Percentiles rank a stretch among this genome's conserved stretches.
These are phyloP conservation scores for Acanthamoeba lenticulata DNA, from an alignment of 208 protist species.

Conservation along the genomic window DNA sequence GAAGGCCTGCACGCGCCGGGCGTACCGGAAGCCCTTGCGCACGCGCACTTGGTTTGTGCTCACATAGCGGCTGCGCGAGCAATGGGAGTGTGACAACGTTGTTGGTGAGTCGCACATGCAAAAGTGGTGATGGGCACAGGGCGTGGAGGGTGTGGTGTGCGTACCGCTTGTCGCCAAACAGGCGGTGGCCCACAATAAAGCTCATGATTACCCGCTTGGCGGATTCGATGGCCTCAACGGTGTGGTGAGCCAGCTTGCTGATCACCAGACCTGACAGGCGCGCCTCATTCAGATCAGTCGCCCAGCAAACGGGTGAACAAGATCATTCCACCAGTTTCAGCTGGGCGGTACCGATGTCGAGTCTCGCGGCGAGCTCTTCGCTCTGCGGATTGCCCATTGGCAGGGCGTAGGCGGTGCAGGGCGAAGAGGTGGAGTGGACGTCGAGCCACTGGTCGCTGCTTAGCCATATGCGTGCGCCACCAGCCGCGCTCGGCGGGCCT, in stretches of 20 bases:
- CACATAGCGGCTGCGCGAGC: neutral
- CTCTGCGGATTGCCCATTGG: neutral
- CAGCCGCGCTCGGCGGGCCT: neutral
- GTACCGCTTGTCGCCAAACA: neutral
- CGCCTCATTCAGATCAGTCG: too few species aligned
- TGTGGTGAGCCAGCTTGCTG: neutral
- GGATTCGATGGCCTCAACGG: neutral
- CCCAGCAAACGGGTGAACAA: too few species aligned
- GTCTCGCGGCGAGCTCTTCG: neutral
- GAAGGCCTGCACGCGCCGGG: neutral
- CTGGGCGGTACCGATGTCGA: neutral
- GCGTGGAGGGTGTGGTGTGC: too few species aligned
- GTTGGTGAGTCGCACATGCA: neutral
- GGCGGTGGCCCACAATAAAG: neutral
- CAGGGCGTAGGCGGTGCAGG: neutral
- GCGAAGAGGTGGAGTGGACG: neutral
- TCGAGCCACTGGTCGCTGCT: neutral
- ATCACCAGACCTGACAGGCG: too few species aligned
- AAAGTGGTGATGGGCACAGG: neutral
- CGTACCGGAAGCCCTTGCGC: neutral
- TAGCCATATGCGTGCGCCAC: neutral
- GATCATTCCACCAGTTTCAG: too few species aligned
- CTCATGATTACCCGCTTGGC: neutral
- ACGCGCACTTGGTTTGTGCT: neutral
- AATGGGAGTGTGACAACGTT: too few species aligned